Evolutionary conservation across 352 stramenopile species (phyloP).

Genomic region (Phytophthora megakarya): DNA sequence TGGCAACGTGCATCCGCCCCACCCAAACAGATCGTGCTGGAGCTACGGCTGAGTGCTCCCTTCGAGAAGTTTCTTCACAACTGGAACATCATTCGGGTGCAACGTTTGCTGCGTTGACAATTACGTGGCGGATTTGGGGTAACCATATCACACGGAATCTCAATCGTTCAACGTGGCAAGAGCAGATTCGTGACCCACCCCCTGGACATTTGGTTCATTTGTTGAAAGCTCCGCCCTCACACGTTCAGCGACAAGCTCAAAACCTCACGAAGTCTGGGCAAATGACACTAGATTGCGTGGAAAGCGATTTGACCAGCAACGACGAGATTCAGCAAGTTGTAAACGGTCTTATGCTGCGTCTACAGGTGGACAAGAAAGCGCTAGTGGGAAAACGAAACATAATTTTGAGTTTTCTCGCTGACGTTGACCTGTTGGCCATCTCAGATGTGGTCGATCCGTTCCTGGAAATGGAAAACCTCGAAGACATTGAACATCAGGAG

Average conservation of each 20-base stretch:
- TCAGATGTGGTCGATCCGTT: neutral
- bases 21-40: slow-evolving; percentile 19
- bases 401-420: no score
- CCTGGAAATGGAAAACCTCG: neutral
- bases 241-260: neutral
- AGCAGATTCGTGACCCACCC: slow-evolving; percentile 7
- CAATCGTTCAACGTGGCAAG: slow-evolving; percentile 16
- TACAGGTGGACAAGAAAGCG: neutral
- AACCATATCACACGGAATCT: slow-evolving; percentile 18
- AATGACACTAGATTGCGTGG: slow-evolving; percentile 18
- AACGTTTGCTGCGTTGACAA: no score
- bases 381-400: no score
- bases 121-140: slow-evolving; percentile 26
- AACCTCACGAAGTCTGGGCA: neutral
- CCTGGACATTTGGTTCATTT: slow-evolving; percentile 4
- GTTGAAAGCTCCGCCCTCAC: slow-evolving; percentile 3
- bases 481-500: neutral
- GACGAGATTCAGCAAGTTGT: neutral
- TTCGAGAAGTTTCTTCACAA: slow-evolving; percentile 9
- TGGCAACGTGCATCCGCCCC: slow-evolving; percentile 7
- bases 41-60: slow-evolving; percentile 10
- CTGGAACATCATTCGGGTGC: slow-evolving; percentile 17
- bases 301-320: neutral
- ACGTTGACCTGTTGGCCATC: neutral
- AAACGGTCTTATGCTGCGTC: no score